Evolutionary conservation across 108 stramenopile genomes (phyloP).

Genomic region (Nitzschia inconspicua): DNA sequence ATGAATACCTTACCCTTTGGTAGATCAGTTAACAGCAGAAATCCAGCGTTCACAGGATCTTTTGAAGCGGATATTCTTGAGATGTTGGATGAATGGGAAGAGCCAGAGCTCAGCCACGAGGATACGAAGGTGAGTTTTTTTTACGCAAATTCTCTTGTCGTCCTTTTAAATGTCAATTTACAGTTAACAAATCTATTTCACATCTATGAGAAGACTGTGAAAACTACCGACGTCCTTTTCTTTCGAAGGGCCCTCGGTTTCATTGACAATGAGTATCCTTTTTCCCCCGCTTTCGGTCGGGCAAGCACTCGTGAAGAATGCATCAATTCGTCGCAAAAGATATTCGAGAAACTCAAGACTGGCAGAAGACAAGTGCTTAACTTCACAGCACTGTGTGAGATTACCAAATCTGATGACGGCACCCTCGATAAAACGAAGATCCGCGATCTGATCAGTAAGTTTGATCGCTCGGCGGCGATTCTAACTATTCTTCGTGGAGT

Average conservation of each 20-base stretch:
- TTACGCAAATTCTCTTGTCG: too few species aligned
- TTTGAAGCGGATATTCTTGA: slow-evolving; percentile 10
- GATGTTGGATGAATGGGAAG: slow-evolving; percentile 31
- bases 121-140: slow-evolving; percentile 11
- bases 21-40: too few species aligned
- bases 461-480: too few species aligned
- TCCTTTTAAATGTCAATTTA: too few species aligned
- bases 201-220: too few species aligned
- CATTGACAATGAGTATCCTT: slow-evolving; percentile 48
- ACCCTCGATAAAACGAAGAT: slow-evolving; percentile 35
- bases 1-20: too few species aligned
- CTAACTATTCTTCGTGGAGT: too few species aligned
- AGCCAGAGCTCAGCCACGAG: slow-evolving; percentile 13
- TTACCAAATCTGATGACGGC: slow-evolving; percentile 41
- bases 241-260: slow-evolving; percentile 50
- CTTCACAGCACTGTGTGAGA: slow-evolving; percentile 40
- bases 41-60: too few species aligned
- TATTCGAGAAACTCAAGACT: slow-evolving; percentile 27
- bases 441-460: slow-evolving; percentile 46
- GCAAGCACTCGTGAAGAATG: slow-evolving; percentile 50
- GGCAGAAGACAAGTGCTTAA: slow-evolving; percentile 21
- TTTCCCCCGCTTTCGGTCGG: slow-evolving; percentile 51
- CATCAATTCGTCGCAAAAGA: slow-evolving; percentile 38
- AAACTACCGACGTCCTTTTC: slow-evolving; percentile 24
- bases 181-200: too few species aligned